Conservation (phyloP, 306 rosid species). For the Sphenostylis stenocarpa region DNA sequence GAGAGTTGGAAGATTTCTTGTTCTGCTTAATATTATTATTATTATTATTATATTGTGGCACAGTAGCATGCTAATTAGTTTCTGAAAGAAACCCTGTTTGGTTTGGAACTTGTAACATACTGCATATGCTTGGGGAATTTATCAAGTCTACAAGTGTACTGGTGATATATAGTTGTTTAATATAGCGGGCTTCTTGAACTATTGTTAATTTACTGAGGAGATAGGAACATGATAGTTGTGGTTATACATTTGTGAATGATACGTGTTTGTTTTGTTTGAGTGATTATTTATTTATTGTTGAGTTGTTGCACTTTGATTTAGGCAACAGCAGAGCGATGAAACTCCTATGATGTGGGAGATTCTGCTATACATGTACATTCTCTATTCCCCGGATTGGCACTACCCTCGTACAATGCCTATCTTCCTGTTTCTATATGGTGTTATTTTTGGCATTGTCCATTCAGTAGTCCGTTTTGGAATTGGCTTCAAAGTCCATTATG, state of each 20-base stretch:
- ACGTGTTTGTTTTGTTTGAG: slow-evolving; percentile 18
- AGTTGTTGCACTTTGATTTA: slow-evolving; percentile 42
- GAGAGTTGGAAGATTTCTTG: too few species aligned
- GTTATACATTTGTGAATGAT: background rate
- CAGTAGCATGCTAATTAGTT: too few species aligned
- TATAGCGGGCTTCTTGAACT: too few species aligned
- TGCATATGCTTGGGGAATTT: too few species aligned
- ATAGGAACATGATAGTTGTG: too few species aligned
- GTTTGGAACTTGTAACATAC: too few species aligned
- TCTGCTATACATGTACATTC: slow-evolving; percentile 81
- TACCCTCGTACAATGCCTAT: slow-evolving; percentile 85
- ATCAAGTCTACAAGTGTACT: too few species aligned
- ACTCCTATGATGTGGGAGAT: slow-evolving; percentile 96
- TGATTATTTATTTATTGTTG: slow-evolving; percentile 34
- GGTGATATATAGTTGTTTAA: too few species aligned
- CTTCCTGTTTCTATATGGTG: slow-evolving; percentile 80
- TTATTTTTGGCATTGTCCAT: slow-evolving; percentile 57
- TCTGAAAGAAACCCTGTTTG: too few species aligned
- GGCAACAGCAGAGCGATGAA: slow-evolving; percentile 93
- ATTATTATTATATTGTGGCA: too few species aligned
- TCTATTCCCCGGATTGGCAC: slow-evolving; percentile 92
- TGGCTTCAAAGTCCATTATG: slow-evolving; percentile 75
- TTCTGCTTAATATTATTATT: too few species aligned
- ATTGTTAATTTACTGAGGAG: too few species aligned
- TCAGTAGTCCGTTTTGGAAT: slow-evolving; percentile 54